Evolutionary conservation across 805 yeast genomes (phyloP), one percentile per base, ranked within the genome.

Genomic region (Cephaloascus fragrans): DNA sequence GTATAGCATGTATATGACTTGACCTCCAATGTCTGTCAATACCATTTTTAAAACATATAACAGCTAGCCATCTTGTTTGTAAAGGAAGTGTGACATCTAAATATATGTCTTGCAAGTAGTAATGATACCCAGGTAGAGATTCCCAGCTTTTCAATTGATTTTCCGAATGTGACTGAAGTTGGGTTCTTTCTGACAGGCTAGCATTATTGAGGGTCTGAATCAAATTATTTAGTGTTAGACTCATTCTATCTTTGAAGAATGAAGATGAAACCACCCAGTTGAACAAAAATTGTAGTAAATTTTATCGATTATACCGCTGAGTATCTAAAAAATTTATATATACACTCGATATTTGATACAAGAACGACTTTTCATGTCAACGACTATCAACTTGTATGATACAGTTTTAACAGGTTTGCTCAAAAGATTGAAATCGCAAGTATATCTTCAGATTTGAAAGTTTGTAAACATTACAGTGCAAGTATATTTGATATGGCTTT

Each of bases 31-130:
- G 77, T 52, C 74, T 77, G 15, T 86, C 95, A 17, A 87, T 67
- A 2, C 94, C 94, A 56, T 90, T 90, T 52, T 93, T 90, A 58
- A 90, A 77, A 46, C 83, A 83, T 33, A 90, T 90, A 2, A 87
- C 70, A 0, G 95, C 88, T 19, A 89, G 62, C 95, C 96, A 88
- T 50, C 97, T 67, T 5, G 77, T 64, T 42, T 83, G 84, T 23
- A 82, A 57, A 0, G 88, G 72, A 15, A 74, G 48, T 0, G 77
- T 68, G 3, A 66, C 52, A 44, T 84, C 80, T 39, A 76, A 61
- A 55, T 85, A 89, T 4, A 66, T 47, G 15, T 64, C 68, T 55
- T 80, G 89, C 15, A 82, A 57, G 12, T 66, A 47, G 38, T 54
- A 67, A 52, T 78, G 80, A 49, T 67, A 80, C 1, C 86, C 85